Conservation (phyloP, 1,139 yeast genomes). For the Pneumocystis sp. region DNA sequence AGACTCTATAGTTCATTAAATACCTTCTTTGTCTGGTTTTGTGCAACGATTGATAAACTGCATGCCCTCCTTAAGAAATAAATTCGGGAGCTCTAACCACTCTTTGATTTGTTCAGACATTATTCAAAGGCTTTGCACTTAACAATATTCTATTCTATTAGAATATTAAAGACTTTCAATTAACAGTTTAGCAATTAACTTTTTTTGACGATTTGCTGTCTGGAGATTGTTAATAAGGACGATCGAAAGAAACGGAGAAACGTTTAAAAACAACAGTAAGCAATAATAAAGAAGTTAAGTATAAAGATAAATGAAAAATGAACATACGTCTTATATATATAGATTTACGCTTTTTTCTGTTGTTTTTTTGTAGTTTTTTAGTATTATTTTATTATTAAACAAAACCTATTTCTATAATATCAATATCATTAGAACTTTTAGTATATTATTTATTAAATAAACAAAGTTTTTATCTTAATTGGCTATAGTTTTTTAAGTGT, state of each 20-base stretch:
- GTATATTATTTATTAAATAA: not conserved
- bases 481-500: not conserved
- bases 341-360: no score
- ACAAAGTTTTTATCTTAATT: not conserved
- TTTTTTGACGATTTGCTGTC: not conserved
- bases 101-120: constrained; percentile 1
- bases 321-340: no score
- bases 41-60: constrained; percentile 12
- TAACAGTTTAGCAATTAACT: no score
- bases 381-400: no score
- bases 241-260: not conserved
- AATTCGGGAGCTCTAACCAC: constrained; percentile 6
- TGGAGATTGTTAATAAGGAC: not conserved
- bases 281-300: not conserved
- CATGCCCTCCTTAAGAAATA: not conserved
- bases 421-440: no score
- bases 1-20: not conserved
- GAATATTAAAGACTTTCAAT: not conserved
- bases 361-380: no score
- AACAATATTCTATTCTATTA: no score
- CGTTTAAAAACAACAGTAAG: not conserved
- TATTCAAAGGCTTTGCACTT: not conserved
- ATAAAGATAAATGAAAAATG: no score
- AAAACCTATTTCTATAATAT: no score
- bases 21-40: constrained; percentile 10